A percentile compares a stretch with the other conserved stretches of the same genome.
Evolutionary conservation across 257 asterid genomes (phyloP).

Genomic region (Coffea canephora): DNA sequence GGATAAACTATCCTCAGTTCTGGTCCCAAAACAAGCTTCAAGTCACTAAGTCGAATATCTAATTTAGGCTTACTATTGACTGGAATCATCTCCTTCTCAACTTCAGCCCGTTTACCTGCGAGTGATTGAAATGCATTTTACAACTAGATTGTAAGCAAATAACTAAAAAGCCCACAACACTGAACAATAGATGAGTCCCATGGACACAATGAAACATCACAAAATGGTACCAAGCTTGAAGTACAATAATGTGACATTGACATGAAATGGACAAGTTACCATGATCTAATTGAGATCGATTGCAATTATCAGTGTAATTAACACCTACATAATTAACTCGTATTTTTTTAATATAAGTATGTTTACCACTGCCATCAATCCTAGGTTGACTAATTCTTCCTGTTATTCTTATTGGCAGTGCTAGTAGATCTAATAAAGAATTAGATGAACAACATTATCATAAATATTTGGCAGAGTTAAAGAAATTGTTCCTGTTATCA

Average conservation of each 20-base stretch:
- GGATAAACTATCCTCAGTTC: slow-evolving; percentile 92
- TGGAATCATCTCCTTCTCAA: slow-evolving; percentile 69
- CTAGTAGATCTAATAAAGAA: not conserved
- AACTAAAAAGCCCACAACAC: not conserved
- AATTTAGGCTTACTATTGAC: slow-evolving; percentile 75
- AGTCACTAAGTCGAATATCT: slow-evolving; percentile 77
- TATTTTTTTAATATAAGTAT: not conserved
- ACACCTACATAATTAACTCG: not conserved
- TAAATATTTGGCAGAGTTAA: not conserved
- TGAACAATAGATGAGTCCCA: not conserved
- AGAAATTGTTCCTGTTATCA: not conserved
- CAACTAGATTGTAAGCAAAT: slow-evolving; percentile 18
- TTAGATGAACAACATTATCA: not conserved
- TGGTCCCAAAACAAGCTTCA: slow-evolving; percentile 86
- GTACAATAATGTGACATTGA: not conserved
- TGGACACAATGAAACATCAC: not conserved
- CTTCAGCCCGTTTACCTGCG: slow-evolving; percentile 74
- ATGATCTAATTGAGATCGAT: not conserved
- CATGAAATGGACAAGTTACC: not conserved
- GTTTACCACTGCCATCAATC: not conserved
- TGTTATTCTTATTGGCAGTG: not conserved
- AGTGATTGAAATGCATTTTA: slow-evolving; percentile 20
- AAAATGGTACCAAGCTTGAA: not conserved
- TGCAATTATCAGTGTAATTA: not conserved
- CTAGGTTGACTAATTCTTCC: not conserved